Conservation (phyloP, 2,329 filamentous ascomycete genomes). For the Parascedosporium putredinis region DNA sequence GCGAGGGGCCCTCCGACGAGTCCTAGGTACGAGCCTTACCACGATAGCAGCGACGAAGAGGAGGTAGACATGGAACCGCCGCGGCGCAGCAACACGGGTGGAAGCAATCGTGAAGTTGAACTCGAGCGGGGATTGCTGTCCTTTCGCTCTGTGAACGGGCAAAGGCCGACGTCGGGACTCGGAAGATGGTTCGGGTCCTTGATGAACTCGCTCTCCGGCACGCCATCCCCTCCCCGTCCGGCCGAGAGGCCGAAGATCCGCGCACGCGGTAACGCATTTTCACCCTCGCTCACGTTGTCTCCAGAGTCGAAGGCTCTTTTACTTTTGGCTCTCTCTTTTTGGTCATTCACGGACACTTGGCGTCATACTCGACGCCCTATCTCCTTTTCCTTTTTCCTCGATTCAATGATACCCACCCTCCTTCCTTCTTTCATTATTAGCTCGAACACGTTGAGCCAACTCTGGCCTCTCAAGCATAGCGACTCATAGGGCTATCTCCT, state of each 20-base stretch:
- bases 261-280: neutral
- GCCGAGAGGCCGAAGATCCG: conserved; percentile 1
- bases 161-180: neutral
- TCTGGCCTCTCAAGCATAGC: neutral
- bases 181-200: conserved; percentile 4
- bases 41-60: conserved; percentile 39
- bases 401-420: conserved; percentile 6
- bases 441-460: neutral
- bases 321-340: no score
- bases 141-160: neutral
- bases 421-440: no score
- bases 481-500: no score
- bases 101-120: neutral
- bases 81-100: conserved; percentile 1
- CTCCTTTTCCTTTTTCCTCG: neutral
- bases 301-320: no score
- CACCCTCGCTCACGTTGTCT: neutral
- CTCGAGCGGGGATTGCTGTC: conserved; percentile 3
- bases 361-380: no score
- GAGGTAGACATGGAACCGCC: neutral
- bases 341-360: no score
- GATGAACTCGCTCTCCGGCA: neutral
- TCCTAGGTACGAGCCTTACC: conserved; percentile 44
- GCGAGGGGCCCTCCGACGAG: conserved; percentile 41
- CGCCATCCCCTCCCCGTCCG: neutral